A percentile compares a stretch with the other conserved stretches of the same genome.
phyloP scores from a whole-genome alignment of 2,329 filamentous ascomycete species.

The Aureobasidium sp. region DNA sequence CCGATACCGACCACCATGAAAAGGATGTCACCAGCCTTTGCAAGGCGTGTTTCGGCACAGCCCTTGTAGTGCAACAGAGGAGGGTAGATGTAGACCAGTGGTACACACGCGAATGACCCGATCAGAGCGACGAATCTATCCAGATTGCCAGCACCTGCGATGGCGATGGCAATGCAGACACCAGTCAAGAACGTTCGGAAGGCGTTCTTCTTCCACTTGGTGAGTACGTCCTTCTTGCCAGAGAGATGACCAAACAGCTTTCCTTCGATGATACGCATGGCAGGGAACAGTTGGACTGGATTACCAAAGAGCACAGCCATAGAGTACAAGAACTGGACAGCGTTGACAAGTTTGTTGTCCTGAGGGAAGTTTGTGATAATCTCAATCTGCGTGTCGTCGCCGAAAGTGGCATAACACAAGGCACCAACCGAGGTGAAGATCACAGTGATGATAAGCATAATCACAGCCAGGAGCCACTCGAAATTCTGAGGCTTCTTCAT shows the following conservation, averaged over 20 bases:
- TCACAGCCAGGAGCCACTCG: conserved; percentile 55
- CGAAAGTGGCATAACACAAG: conserved; percentile 69
- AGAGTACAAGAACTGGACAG: conserved; percentile 68
- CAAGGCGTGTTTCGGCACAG: conserved; percentile 50
- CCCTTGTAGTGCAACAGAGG: conserved; percentile 63
- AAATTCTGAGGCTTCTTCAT: conserved; percentile 67
- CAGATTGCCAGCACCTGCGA: conserved; percentile 59
- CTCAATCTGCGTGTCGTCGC: conserved; percentile 60
- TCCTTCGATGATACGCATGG: conserved; percentile 63
- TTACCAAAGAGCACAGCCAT: conserved; percentile 66
- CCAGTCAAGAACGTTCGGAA: conserved; percentile 53
- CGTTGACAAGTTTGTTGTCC: conserved; percentile 63
- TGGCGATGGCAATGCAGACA: conserved; percentile 54
- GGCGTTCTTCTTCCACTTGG: conserved; percentile 72
- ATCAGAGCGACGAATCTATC: conserved; percentile 71
- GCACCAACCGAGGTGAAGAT: conserved; percentile 67
- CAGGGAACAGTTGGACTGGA: conserved; percentile 69
- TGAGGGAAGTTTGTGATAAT: conserved; percentile 73
- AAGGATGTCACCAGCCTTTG: conserved; percentile 53
- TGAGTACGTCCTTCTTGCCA: conserved; percentile 56
- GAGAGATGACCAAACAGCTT: conserved; percentile 59
- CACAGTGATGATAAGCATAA: conserved; percentile 68
- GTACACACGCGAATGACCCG: conserved; percentile 66
- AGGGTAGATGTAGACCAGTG: conserved; percentile 71
- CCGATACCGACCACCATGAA: conserved; percentile 58